Conservation (phyloP, 2,329 filamentous ascomycete genomes). For the Penicillium vulpinum region DNA sequence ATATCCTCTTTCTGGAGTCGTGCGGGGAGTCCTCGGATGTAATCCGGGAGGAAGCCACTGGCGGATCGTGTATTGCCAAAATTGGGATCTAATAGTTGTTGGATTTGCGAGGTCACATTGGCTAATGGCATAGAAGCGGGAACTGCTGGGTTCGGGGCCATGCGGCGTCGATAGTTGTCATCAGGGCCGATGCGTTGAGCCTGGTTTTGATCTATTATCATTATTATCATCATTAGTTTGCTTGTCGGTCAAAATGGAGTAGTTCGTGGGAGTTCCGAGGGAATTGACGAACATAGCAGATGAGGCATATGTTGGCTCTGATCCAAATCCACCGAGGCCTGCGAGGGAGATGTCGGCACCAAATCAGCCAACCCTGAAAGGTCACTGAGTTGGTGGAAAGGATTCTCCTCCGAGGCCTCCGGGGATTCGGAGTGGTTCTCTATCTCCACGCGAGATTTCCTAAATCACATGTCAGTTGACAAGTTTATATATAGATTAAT, state of each 20-base stretch:
- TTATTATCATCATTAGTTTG: too few relatives aligned
- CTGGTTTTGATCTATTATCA: constrained; percentile 35
- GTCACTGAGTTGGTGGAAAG: constrained; percentile 31
- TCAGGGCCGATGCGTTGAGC: constrained; percentile 50
- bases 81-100: constrained; percentile 42
- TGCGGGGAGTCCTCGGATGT: constrained; percentile 75
- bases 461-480: constrained; percentile 17
- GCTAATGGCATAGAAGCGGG: constrained; percentile 40
- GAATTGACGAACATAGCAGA: constrained; percentile 57
- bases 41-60: constrained; percentile 59
- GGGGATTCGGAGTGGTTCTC: constrained; percentile 41
- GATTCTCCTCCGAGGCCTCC: constrained; percentile 38
- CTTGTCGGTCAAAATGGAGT: neutral
- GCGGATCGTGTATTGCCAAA: constrained; percentile 51
- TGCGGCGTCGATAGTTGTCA: constrained; percentile 45
- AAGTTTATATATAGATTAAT: constrained; percentile 15
- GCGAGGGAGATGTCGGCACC: constrained; percentile 44
- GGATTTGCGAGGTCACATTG: constrained; percentile 38
- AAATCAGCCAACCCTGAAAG: constrained; percentile 34
- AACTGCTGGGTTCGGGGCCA: constrained; percentile 47
- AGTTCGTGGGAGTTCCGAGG: neutral
- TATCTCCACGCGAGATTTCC: constrained; percentile 44
- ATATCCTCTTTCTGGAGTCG: constrained; percentile 80
- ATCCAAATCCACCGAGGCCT: constrained; percentile 49
- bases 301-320: constrained; percentile 62